Base-by-base conservation (phyloP, 257 asterid species). In the Nicotiana otophora region DNA sequence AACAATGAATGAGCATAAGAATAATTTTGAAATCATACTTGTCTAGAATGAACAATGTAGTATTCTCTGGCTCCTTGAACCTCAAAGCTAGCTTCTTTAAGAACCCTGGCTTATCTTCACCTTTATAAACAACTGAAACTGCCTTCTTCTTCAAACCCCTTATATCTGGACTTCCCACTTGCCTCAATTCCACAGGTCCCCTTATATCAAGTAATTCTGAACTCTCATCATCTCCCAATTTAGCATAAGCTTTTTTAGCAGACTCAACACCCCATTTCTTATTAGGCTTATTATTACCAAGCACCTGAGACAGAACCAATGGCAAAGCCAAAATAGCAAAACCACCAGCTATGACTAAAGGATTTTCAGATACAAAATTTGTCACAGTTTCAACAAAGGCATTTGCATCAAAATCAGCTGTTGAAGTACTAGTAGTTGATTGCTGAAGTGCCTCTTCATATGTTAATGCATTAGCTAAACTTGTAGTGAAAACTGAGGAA, bases 11-110 rank as follows among this genome's bases (percentile, higher is more conserved):
- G 6, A 23, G 12, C 31, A 20, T 4, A 5, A 48, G 23, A 23
- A 48, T 10, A 48, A 14, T 7, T 74, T 48, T 74, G 85, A 39
- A 86, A 83, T 81, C 96, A 90, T 93, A 96, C 99, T 96, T 96
- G 97, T 96, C 99, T 83, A 96, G 84, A 78, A 94, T 84, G 87
- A 94, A 90, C 88, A 96, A 88, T 76, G 99, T 94, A 81, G 99
- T 92, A 84, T 84, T 93, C 54, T 92, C 96, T 10, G 99, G 98
- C 51, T 96, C 91, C 87, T 94, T 96, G 75, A 94, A 91, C 88
- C 84, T 96, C 90, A 86, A 85, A 78, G 96, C 80, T 88, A 94
- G 81, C 91, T 88, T 96, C 51, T 87, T 90, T 92, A 96, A 90
- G 91, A 96, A 94, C 69, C 97, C 98, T 7, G 85, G 75, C 86